Evolutionary conservation across 306 rosid species (phyloP).

Genomic region (Glycine tomentella): DNA sequence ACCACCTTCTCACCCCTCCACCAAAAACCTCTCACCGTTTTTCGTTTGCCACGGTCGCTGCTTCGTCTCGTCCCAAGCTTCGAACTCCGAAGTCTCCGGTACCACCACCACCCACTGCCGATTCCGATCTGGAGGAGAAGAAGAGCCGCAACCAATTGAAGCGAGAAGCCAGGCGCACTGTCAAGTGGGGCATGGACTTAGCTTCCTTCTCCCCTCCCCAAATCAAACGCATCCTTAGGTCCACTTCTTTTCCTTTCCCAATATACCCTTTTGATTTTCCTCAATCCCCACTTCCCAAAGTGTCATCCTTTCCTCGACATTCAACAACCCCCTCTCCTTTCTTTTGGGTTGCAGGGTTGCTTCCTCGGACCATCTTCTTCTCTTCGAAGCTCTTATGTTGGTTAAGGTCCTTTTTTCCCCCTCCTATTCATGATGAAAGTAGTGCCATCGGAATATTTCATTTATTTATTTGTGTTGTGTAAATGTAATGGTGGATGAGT

Average conservation of each 20-base stretch:
- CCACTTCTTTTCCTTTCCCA: no score
- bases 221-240: constrained; percentile 86
- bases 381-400: constrained; percentile 69
- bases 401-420: constrained; percentile 66
- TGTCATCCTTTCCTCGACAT: no score
- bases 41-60: constrained; percentile 43
- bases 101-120: background rate
- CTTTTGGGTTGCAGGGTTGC: constrained; percentile 52
- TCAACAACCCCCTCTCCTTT: background rate
- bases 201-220: constrained; percentile 77
- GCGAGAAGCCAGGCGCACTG: constrained; percentile 83
- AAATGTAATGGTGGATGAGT: background rate
- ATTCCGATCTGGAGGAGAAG: constrained; percentile 40
- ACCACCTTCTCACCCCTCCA: background rate
- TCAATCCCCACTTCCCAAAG: background rate
- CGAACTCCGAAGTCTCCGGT: constrained; percentile 3
- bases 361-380: constrained; percentile 67
- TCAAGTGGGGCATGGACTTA: constrained; percentile 83
- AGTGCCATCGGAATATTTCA: background rate
- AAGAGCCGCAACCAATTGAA: constrained; percentile 85
- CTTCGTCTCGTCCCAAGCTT: constrained; percentile 56
- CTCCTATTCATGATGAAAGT: background rate
- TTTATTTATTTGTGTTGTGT: background rate
- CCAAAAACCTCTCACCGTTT: constrained; percentile 27
- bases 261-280: background rate